Base-by-base conservation (phyloP, 495 filamentous ascomycete species). In the Penicillium riverlandense region DNA sequence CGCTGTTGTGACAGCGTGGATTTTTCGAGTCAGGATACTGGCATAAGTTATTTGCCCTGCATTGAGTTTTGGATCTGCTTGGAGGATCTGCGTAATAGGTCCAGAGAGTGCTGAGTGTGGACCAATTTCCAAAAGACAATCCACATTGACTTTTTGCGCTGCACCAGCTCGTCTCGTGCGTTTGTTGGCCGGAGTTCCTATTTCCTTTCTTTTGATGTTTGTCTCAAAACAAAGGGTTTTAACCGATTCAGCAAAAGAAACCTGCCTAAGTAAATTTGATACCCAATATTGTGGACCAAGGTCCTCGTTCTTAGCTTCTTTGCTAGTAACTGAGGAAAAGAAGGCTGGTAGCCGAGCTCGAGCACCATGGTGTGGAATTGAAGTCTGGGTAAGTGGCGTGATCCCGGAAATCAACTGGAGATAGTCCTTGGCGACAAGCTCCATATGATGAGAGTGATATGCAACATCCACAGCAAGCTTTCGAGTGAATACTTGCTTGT, bases 371-470 rank as follows among this genome's bases (percentile, higher is more conserved):
- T 8, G 14, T 9, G 14, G 7, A 14, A 16, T 22, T 14, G 16
- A 8, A 8, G 10, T 7, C 14, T 27, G 27, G 13, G 9, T 38
- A 8, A 14, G 13, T 4, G 22, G 46, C 22, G 30, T 30, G 14
- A 35, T 66, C 44, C 28, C 35, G 1, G 39, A 13, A 11, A 65
- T 51, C 1, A 54, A 32, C 12, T 50, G 40, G 1, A 53, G 29
- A 43, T 67, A 69, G 0, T 49, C 30, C 10, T 51, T 43, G 0
- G 51, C 50, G 22, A 68, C 41, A 3, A 38, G 38, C 4, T 44
- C n/a, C 74, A 85, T 84, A 46, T 84, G 77, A 39, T 73, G 70
- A 2, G 80, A 84, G 50, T 86, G 83, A 47, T 81, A 86, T 1
- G 80, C 82, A 15, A 71, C 62, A 28, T 76, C 68, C n/a, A 85